phyloP scores from a whole-genome alignment of 2,329 filamentous ascomycete species.

The Fusarium bulbicola region DNA sequence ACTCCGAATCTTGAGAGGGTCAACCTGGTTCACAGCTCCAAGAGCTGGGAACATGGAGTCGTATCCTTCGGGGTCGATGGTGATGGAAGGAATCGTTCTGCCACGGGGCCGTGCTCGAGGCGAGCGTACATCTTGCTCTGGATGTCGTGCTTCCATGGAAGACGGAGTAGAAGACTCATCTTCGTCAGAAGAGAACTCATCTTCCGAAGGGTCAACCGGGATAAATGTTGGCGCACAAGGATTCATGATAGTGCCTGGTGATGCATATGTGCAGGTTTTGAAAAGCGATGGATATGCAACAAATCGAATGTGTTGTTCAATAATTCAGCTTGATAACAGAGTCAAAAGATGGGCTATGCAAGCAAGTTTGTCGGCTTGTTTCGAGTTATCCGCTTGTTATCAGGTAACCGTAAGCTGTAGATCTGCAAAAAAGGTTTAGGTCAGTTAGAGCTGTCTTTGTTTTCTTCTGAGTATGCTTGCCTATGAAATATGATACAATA shows the following conservation, averaged over 20 bases:
- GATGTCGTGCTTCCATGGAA: background rate
- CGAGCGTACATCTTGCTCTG: background rate
- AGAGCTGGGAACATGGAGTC: constrained; percentile 39
- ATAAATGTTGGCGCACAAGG: constrained; percentile 42
- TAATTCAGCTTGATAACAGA: background rate
- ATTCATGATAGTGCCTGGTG: constrained; percentile 37
- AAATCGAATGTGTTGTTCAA: background rate
- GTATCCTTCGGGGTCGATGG: constrained; percentile 34
- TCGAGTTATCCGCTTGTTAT: background rate
- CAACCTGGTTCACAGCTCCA: background rate
- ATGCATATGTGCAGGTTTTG: background rate
- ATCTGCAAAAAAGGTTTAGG: background rate
- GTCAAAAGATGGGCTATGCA: background rate
- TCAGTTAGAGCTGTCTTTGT: background rate
- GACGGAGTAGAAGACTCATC: background rate
- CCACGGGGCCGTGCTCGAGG: background rate
- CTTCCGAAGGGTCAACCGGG: constrained; percentile 22
- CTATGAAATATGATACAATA: background rate
- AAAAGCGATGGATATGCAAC: background rate
- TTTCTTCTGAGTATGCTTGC: background rate
- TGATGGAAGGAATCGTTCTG: background rate
- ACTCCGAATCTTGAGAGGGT: background rate
- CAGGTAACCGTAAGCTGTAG: background rate
- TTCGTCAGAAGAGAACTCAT: background rate
- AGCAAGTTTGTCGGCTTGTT: background rate